Base-by-base conservation (phyloP, 768 basidiomycete species). In the Fomitopsis serialis region DNA sequence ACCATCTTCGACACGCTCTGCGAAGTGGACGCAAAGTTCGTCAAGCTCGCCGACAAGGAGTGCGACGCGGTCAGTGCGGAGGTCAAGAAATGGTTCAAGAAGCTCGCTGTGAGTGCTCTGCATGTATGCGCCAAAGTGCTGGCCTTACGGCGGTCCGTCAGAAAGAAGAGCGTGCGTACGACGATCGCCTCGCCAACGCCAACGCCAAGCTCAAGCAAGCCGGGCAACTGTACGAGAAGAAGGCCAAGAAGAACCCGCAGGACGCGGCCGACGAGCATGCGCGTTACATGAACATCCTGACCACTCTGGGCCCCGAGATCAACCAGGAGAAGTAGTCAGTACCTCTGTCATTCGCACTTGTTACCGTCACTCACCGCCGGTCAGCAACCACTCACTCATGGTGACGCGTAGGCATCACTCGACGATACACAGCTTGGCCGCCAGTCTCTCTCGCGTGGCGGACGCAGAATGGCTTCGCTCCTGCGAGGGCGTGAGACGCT, bases 41-140 rank as follows among this genome's bases (percentile, higher is more conserved):
- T 80, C 40, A 91, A 86, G 70, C 64, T 86, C 55, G 78, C 78
- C 12, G 85, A 88, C 59, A 89, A 81, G 69, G 89, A 92, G 58
- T 88, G 82, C 54, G 81, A 84, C 56, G 62, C 53, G 21, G 71
- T 89, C 47, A 82, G 80, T 57, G 67, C 72, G 27, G 89, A 90
- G 57, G 81, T 89, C 40, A 86, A 83, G 74, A 92, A 87, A 62
- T 91, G 89, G 88, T 84, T 91, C 75, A 90, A 87, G 79, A 89
- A 84, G 67, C 76, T 91, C 34, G 77, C 82, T 46, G 89, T 91
- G 61, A 60, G 86, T 70, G n/a, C n/a, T 34, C 21, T 22, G 8
- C 5, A 45, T 27, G 8, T 37, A 52, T 3, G 3, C n/a, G 3
- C 7, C 24, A 5, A n/a, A 52, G 10, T 27, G 48, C 24, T 52